A percentile compares a stretch with the other conserved stretches of the same genome.
Evolutionary conservation across 306 rosid species (phyloP).

Genomic region (Trifolium fragiferum): DNA sequence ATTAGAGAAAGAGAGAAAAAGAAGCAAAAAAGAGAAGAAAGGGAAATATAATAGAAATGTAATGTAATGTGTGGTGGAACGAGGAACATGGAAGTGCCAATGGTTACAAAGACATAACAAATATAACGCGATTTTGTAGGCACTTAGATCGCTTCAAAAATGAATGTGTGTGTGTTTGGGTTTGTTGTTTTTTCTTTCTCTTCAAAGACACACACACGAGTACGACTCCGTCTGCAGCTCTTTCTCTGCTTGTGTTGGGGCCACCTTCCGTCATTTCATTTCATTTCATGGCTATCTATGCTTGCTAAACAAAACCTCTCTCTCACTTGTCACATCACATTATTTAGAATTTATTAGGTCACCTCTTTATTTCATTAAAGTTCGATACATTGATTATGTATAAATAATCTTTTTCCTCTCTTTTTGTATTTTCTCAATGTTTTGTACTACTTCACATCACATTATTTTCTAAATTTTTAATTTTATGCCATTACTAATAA

Average conservation of each 20-base stretch:
- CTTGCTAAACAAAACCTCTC: conserved; percentile 39
- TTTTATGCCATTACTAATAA: too few relatives aligned
- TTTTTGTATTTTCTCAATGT: too few relatives aligned
- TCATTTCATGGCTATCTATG: not conserved
- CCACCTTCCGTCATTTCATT: not conserved
- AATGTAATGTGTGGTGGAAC: conserved; percentile 47
- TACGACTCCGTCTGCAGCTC: not conserved
- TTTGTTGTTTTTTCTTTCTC: not conserved
- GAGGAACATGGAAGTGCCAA: conserved; percentile 51
- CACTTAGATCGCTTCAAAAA: conserved; percentile 44
- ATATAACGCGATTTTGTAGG: conserved; percentile 39
- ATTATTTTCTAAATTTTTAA: too few relatives aligned
- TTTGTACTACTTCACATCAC: too few relatives aligned
- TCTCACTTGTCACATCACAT: conserved; percentile 9
- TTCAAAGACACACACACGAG: not conserved
- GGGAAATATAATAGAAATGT: not conserved
- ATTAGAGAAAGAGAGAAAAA: not conserved
- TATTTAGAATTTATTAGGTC: not conserved
- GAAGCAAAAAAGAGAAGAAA: conserved; percentile 12
- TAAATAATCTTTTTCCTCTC: too few relatives aligned
- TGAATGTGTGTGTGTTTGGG: not conserved
- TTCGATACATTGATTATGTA: too few relatives aligned
- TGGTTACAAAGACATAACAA: conserved; percentile 45
- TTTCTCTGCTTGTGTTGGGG: not conserved
- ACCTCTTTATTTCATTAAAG: too few relatives aligned